Percentiles rank a stretch among this genome's conserved stretches.
These are phyloP conservation scores for Termitomyces sp. DNA, from an alignment of 768 basidiomycete genomes.

Conservation along the genomic window DNA sequence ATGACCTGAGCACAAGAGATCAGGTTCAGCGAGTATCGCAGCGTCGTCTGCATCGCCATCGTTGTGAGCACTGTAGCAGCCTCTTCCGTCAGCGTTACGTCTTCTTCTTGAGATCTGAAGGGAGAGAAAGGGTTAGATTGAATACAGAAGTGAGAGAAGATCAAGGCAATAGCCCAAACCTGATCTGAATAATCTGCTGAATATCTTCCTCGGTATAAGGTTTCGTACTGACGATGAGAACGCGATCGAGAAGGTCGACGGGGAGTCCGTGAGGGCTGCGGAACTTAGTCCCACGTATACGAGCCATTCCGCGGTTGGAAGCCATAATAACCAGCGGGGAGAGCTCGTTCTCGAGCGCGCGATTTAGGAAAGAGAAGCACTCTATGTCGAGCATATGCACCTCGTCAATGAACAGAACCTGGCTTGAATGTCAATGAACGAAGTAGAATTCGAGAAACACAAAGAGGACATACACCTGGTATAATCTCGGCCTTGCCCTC, in stretches of 20 bases:
- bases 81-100: slow-evolving; percentile 72
- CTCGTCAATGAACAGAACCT: slow-evolving; percentile 99
- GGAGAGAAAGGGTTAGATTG: neutral
- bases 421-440: neutral
- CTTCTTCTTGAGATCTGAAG: slow-evolving; percentile 58
- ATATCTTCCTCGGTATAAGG: slow-evolving; percentile 82
- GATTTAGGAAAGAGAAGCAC: slow-evolving; percentile 97
- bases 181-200: slow-evolving; percentile 86
- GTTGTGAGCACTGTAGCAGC: slow-evolving; percentile 77
- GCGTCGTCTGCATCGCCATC: slow-evolving; percentile 85
- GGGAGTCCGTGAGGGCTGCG: slow-evolving; percentile 93
- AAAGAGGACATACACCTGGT: slow-evolving; percentile 66
- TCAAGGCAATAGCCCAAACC: slow-evolving; percentile 37
- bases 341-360: slow-evolving; percentile 89
- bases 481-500: slow-evolving; percentile 98
- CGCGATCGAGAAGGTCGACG: slow-evolving; percentile 89
- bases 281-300: slow-evolving; percentile 94
- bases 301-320: slow-evolving; percentile 90
- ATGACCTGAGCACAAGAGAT: slow-evolving; percentile 90
- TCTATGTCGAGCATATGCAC: slow-evolving; percentile 99
- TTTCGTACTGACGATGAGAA: slow-evolving; percentile 92
- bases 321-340: slow-evolving; percentile 98
- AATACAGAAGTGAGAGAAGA: no score
- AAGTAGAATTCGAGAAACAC: neutral
- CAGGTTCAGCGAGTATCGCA: slow-evolving; percentile 91